phyloP scores from a whole-genome alignment of 345 rosid genomes.

The Geranium brycei region DNA sequence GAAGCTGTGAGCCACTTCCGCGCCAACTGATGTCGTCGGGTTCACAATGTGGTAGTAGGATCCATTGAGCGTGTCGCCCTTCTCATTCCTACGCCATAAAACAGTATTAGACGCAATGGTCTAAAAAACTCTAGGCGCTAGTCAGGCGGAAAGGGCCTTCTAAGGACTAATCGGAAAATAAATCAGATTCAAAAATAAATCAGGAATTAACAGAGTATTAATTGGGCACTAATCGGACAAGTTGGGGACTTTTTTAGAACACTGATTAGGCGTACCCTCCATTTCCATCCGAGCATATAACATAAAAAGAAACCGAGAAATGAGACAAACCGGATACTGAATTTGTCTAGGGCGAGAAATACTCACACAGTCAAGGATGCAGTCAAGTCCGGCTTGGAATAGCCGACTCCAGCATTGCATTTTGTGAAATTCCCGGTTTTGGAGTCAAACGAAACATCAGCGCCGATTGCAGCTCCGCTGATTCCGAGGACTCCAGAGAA shows the following conservation, averaged over 20 bases:
- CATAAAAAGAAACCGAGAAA: not conserved
- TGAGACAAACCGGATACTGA: too few species aligned
- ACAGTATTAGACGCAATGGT: not conserved
- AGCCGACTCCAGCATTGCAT: slow-evolving; percentile 67
- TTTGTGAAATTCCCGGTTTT: slow-evolving; percentile 62
- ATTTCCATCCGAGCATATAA: too few species aligned
- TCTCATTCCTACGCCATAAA: slow-evolving; percentile 51
- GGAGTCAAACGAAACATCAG: slow-evolving; percentile 74
- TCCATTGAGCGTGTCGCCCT: slow-evolving; percentile 50
- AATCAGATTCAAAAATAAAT: too few species aligned
- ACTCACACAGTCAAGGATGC: slow-evolving; percentile 66
- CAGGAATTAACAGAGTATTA: too few species aligned
- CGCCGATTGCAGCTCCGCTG: slow-evolving; percentile 45
- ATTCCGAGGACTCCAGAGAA: slow-evolving; percentile 73
- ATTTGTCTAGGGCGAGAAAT: not conserved
- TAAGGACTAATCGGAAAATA: too few species aligned
- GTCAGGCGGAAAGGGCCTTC: too few species aligned
- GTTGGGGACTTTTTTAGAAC: too few species aligned
- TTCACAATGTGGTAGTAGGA: slow-evolving; percentile 70
- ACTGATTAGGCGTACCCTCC: too few species aligned
- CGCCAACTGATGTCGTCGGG: slow-evolving; percentile 61
- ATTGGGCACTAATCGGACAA: too few species aligned
- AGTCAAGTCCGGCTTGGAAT: slow-evolving; percentile 53
- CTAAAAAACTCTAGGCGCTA: not conserved
- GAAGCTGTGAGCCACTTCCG: slow-evolving; percentile 62